phyloP scores from a whole-genome alignment of 1,284 basidiomycete genomes.

The Heimioporus retisporus region DNA sequence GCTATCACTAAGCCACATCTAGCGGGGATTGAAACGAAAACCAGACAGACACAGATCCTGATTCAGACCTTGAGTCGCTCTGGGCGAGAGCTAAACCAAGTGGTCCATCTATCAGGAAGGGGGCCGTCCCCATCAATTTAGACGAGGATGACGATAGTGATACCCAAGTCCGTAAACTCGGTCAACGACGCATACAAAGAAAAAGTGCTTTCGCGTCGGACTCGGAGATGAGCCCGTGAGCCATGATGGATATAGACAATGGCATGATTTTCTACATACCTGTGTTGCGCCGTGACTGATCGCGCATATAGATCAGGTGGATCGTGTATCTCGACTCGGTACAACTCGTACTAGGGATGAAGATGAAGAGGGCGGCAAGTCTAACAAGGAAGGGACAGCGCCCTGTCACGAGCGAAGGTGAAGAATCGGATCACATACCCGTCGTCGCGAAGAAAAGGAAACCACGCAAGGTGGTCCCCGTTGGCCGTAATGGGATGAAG shows the following conservation, averaged over 20 bases:
- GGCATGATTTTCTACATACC: constrained; percentile 49
- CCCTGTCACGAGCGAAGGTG: constrained; percentile 40
- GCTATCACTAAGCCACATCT: constrained; percentile 14
- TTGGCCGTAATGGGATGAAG: constrained; percentile 78
- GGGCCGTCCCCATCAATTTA: constrained; percentile 55
- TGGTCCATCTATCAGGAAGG: constrained; percentile 50
- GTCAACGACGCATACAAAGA: constrained; percentile 30
- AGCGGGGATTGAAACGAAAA: constrained; percentile 72
- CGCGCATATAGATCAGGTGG: constrained; percentile 54
- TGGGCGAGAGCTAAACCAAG: constrained; percentile 25
- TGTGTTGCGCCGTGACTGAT: constrained; percentile 3
- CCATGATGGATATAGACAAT: constrained; percentile 84
- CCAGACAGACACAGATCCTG: constrained; percentile 57
- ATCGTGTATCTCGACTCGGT: constrained; percentile 47
- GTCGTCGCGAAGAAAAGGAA: constrained; percentile 61
- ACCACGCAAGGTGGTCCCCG: constrained; percentile 69
- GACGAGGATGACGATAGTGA: constrained; percentile 71
- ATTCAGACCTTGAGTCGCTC: constrained; percentile 48
- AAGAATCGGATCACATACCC: constrained; percentile 43
- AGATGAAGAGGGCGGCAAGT: constrained; percentile 30
- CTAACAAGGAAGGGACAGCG: constrained; percentile 21
- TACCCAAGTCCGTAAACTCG: constrained; percentile 26
- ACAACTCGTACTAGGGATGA: constrained; percentile 18
- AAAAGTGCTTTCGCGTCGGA: constrained; percentile 35
- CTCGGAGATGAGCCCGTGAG: constrained; percentile 57